Conservation (phyloP, 345 rosid species). For the Aquilaria sinensis region DNA sequence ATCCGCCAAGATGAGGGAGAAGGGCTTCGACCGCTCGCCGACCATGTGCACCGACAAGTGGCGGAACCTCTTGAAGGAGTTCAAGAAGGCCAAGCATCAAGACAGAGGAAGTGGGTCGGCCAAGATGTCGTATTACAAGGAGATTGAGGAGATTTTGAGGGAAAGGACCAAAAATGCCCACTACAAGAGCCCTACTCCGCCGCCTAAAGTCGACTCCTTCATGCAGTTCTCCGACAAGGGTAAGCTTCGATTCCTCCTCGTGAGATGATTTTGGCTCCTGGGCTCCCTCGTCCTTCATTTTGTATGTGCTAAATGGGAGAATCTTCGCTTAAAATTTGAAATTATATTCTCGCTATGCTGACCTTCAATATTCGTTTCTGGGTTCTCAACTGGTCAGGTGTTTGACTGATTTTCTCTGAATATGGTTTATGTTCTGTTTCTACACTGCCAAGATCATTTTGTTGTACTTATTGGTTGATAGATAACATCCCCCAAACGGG, state of each 20-base stretch:
- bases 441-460: too few relatives aligned
- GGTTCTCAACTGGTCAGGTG: too few relatives aligned
- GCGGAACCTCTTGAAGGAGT: slow-evolving; percentile 96
- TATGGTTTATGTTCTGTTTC: too few relatives aligned
- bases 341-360: too few relatives aligned
- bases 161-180: slow-evolving; percentile 71
- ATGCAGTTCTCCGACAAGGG: slow-evolving; percentile 97
- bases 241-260: slow-evolving; percentile 12
- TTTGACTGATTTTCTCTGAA: too few relatives aligned
- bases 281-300: too few relatives aligned
- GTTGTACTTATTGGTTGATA: too few relatives aligned
- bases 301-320: too few relatives aligned
- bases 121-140: slow-evolving; percentile 90
- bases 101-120: slow-evolving; percentile 77
- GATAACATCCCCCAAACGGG: too few relatives aligned
- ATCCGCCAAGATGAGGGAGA: slow-evolving; percentile 83
- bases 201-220: slow-evolving; percentile 77
- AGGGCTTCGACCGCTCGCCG: slow-evolving; percentile 95
- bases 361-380: too few relatives aligned
- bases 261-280: too few relatives aligned
- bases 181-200: slow-evolving; percentile 57
- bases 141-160: slow-evolving; percentile 91
- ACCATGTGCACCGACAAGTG: slow-evolving; percentile 99
- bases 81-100: slow-evolving; percentile 85
- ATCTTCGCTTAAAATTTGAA: too few relatives aligned